Percentiles rank a stretch among this genome's conserved stretches.
These are phyloP conservation scores for Helianthus tuberosus DNA, from an alignment of 129 eudicot species.

Conservation along the genomic window DNA sequence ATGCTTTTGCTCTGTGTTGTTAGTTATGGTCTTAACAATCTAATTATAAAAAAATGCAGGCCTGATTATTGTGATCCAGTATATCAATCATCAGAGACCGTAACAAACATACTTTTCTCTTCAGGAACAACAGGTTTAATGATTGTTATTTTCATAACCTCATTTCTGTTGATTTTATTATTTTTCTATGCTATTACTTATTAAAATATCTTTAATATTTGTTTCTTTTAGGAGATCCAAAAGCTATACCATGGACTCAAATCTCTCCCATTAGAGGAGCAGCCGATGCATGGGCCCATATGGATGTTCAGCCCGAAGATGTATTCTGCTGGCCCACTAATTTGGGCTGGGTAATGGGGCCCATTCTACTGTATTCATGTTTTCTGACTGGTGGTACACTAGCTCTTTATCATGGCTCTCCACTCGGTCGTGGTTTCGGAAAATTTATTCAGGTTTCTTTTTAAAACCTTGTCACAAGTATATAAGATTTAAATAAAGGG, in stretches of 20 bases:
- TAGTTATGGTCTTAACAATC: slow-evolving; percentile 11
- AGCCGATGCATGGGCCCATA: slow-evolving; percentile 80
- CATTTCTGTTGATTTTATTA: not conserved
- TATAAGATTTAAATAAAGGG: not conserved
- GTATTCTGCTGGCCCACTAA: slow-evolving; percentile 90
- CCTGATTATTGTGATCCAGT: slow-evolving; percentile 53
- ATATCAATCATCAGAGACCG: slow-evolving; percentile 65
- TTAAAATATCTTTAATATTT: too few relatives aligned
- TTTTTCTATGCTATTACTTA: not conserved
- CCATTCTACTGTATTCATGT: slow-evolving; percentile 67
- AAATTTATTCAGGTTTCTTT: slow-evolving; percentile 80
- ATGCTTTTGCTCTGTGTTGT: not conserved
- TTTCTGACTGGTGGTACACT: slow-evolving; percentile 79
- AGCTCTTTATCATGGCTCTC: slow-evolving; percentile 97
- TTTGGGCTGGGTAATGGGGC: slow-evolving; percentile 99
- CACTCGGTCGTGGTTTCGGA: slow-evolving; percentile 83
- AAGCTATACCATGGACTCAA: slow-evolving; percentile 98
- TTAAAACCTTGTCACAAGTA: slow-evolving; percentile 14
- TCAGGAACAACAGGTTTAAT: slow-evolving; percentile 93
- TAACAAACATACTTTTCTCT: slow-evolving; percentile 82
- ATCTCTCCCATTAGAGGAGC: slow-evolving; percentile 80
- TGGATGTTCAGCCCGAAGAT: slow-evolving; percentile 63
- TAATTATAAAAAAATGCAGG: slow-evolving; percentile 38
- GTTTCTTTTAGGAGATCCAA: slow-evolving; percentile 78
- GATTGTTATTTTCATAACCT: not conserved